Evolutionary conservation across 2,329 filamentous ascomycete genomes (phyloP).

Genomic region (Hypoxylon sp.): DNA sequence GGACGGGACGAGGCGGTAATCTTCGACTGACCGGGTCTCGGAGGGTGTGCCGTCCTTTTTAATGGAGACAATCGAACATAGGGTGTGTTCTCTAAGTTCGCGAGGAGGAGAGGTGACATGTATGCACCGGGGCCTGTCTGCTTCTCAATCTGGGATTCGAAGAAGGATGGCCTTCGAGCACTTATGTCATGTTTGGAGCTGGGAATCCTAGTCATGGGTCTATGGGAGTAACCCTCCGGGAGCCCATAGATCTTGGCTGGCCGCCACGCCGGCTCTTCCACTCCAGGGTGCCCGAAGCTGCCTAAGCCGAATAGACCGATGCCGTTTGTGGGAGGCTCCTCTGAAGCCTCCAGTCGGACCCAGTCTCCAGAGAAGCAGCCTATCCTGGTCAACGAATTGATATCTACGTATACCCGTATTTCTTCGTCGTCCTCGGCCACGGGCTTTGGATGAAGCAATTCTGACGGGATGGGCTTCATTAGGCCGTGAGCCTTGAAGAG

Average conservation of each 20-base stretch:
- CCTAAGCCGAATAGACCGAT: constrained; percentile 76
- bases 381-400: constrained; percentile 85
- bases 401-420: constrained; percentile 89
- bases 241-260: constrained; percentile 90
- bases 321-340: constrained; percentile 77
- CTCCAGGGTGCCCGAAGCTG: constrained; percentile 72
- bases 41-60: constrained; percentile 63
- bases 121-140: constrained; percentile 73
- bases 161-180: constrained; percentile 69
- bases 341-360: constrained; percentile 84
- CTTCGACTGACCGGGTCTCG: constrained; percentile 66
- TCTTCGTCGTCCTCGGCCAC: constrained; percentile 84
- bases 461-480: constrained; percentile 76
- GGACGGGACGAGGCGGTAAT: constrained; percentile 68
- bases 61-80: constrained; percentile 84
- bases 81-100: constrained; percentile 83
- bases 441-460: constrained; percentile 87
- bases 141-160: constrained; percentile 75
- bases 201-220: constrained; percentile 71
- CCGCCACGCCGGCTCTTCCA: constrained; percentile 77
- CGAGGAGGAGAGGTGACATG: constrained; percentile 85
- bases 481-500: constrained; percentile 88
- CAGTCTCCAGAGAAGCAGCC: constrained; percentile 98
- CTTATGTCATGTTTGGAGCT: constrained; percentile 64
- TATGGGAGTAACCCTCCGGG: constrained; percentile 77